Evolutionary conservation across 805 yeast species (phyloP).

Genomic region (Tetrapisispora pingtungensis): DNA sequence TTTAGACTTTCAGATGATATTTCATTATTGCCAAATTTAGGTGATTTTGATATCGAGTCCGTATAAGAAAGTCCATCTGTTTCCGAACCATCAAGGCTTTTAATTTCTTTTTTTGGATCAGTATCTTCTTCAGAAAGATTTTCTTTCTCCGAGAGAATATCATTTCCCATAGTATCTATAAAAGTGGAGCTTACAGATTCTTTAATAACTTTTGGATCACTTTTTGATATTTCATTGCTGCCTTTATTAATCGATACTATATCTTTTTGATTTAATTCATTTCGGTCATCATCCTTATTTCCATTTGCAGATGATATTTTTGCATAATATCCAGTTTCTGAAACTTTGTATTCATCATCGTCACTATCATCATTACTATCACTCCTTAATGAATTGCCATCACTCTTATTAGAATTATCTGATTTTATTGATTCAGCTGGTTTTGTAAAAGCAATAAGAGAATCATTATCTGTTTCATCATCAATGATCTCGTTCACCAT

Average conservation of each 20-base stretch:
- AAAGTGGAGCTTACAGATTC: not conserved
- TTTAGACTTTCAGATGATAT: not conserved
- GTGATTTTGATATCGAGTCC: slow-evolving; percentile 1
- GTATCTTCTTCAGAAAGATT: slow-evolving; percentile 6
- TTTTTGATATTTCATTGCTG: no score
- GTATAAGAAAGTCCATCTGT: slow-evolving; percentile 3
- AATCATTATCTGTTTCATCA: not conserved
- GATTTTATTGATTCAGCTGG: not conserved
- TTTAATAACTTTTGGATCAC: no score
- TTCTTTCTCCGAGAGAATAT: not conserved
- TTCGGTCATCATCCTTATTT: no score
- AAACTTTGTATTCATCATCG: no score
- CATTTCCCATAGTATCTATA: not conserved
- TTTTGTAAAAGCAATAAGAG: not conserved
- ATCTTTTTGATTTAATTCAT: no score
- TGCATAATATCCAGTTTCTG: not conserved
- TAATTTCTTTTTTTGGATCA: slow-evolving; percentile 4
- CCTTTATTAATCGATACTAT: no score
- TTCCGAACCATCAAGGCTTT: not conserved
- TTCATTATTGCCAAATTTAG: slow-evolving; percentile 5
- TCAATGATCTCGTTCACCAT: not conserved
- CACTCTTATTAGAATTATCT: no score
- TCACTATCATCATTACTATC: not conserved
- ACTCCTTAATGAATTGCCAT: not conserved
- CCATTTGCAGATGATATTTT: not conserved